Base-by-base conservation (phyloP, 768 basidiomycete species). In the Phanerochaete sordida region DNA sequence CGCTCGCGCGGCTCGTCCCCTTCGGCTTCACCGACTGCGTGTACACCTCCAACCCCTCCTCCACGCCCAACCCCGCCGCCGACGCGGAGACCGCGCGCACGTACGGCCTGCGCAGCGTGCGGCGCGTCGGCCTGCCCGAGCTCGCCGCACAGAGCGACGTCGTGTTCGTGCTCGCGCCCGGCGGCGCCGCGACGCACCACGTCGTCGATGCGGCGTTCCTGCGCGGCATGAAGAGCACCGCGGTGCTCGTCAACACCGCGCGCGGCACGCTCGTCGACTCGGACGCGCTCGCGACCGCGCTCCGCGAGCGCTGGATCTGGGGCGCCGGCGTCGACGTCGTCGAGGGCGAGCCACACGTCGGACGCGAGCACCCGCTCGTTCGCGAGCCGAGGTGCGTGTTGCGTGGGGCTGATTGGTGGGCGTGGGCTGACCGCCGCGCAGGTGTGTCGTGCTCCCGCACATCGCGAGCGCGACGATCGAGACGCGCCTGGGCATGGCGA, bases 251-350 rank as follows among this genome's bases (percentile, higher is more conserved):
- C 47, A 99, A 99, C 69, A 83, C 88, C 1, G 84, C 85, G 13
- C 78, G 96, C 27, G 96, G 96, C 31, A 85, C 91, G 0, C 74
- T 98, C 15, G 91, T 99, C 7, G 94, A 99, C 71, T 92, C 91
- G 0, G 85, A 90, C 50, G 96, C 95, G 13, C 80, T 99, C 9
- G 90, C 88, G 1, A 84, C 80, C 61, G 96, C 95, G 1, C 74
- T 98, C 45, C 71, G 77, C 48, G 84, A 89, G 61, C 82, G 81
- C 2, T 87, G 88, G 84, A 90, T 99, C 24, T 95, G 89, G 81
- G 95, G 86, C 24, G 97, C 97, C 0, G 96, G 93, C 0, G 67
- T 99, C 12, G 96, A 99, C 71, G 96, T 98, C 35, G 86, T 98
- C 7, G 92, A 94, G 64, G 94, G 94, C 21, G 95, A 98, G 70